Evolutionary conservation across 306 rosid genomes (phyloP).

Genomic region (Vigna unguiculata): DNA sequence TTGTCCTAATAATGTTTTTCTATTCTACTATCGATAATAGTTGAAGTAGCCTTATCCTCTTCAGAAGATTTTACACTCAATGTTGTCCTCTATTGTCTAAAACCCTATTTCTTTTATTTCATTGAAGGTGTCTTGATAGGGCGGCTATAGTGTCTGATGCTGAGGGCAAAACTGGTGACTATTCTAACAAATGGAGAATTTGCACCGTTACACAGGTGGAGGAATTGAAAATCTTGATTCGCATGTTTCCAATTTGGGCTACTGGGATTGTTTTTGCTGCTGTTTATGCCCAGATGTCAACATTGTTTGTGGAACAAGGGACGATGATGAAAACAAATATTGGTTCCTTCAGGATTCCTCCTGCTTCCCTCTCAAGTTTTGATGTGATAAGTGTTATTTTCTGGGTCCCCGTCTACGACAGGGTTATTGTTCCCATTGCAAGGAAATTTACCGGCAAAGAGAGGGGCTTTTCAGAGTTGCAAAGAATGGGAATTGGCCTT

Average conservation of each 20-base stretch:
- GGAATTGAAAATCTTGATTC: constrained; percentile 90
- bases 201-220: constrained; percentile 97
- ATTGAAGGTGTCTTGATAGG: constrained; percentile 87
- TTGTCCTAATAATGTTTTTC: background rate
- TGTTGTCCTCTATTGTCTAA: constrained; percentile 20
- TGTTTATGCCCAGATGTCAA: constrained; percentile 96
- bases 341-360: constrained; percentile 88
- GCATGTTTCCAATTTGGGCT: constrained; percentile 98
- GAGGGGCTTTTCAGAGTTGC: constrained; percentile 92
- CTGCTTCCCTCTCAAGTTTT: constrained; percentile 89
- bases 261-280: constrained; percentile 86
- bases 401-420: constrained; percentile 92
- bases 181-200: constrained; percentile 80
- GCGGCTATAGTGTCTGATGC: constrained; percentile 78
- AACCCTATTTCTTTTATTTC: constrained; percentile 1
- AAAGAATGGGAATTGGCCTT: constrained; percentile 96
- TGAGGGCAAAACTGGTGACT: constrained; percentile 63
- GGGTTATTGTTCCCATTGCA: constrained; percentile 79
- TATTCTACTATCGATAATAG: constrained; percentile 9
- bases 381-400: constrained; percentile 84
- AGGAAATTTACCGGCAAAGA: constrained; percentile 81
- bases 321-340: constrained; percentile 75
- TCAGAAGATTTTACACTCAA: constrained; percentile 19
- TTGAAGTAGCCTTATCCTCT: constrained; percentile 4
- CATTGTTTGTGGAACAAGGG: constrained; percentile 96